These are phyloP conservation scores for Leucosporidium scottii DNA, from an alignment of 768 basidiomycete species.

Conservation along the genomic window DNA sequence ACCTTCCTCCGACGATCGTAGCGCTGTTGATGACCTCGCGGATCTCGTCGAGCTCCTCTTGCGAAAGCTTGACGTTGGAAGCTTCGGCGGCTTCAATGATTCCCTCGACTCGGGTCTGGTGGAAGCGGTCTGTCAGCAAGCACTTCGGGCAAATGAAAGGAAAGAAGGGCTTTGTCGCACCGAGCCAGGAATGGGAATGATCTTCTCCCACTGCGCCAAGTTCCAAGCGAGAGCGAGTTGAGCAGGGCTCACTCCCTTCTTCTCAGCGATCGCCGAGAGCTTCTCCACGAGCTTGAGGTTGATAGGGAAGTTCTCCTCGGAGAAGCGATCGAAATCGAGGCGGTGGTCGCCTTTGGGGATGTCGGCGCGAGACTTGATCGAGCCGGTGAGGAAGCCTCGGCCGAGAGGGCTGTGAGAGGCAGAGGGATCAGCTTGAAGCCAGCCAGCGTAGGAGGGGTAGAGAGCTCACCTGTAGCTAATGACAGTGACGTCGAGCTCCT, in stretches of 20 bases:
- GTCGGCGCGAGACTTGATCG: constrained; percentile 41
- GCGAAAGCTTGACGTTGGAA: constrained; percentile 46
- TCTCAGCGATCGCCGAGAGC: constrained; percentile 40
- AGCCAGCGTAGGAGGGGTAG: neutral
- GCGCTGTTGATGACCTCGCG: constrained; percentile 43
- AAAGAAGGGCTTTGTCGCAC: constrained; percentile 11
- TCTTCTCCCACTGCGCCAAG: constrained; percentile 13
- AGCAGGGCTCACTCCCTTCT: constrained; percentile 43
- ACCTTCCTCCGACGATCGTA: constrained; percentile 47
- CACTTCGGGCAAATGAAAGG: too few species aligned
- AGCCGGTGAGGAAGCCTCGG: constrained; percentile 38
- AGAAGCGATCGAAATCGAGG: constrained; percentile 28
- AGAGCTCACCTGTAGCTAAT: constrained; percentile 42
- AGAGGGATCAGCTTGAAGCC: neutral
- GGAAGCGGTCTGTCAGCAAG: neutral
- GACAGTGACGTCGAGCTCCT: constrained; percentile 42
- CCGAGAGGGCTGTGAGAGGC: constrained; percentile 15
- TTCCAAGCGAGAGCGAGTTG: constrained; percentile 46
- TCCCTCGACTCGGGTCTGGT: constrained; percentile 20
- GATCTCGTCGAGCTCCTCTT: constrained; percentile 47
- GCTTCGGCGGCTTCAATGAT: constrained; percentile 47
- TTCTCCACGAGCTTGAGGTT: constrained; percentile 44
- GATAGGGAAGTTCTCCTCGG: constrained; percentile 39
- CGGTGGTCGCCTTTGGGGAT: constrained; percentile 27
- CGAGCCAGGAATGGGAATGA: constrained; percentile 28